A percentile compares a stretch with the other conserved stretches of the same genome.
These are phyloP conservation scores for Cordyceps farinosa DNA, from an alignment of 2,329 filamentous ascomycete species.

Conservation along the genomic window DNA sequence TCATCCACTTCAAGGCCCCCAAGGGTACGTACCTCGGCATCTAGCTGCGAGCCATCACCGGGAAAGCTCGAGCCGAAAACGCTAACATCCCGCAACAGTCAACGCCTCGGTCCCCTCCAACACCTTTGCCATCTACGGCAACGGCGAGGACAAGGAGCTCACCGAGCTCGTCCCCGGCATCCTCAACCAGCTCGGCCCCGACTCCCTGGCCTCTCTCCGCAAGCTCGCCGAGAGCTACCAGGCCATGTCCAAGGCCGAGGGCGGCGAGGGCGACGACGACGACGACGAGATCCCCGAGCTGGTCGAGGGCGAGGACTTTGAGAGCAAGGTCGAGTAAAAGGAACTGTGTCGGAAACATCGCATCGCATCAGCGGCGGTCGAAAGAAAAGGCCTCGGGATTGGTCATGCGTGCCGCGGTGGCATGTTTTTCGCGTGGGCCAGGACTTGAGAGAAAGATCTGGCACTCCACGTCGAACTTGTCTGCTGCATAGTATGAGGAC, in stretches of 20 bases:
- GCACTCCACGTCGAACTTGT: neutral
- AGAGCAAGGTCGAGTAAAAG: slow-evolving; percentile 89
- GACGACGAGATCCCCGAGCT: slow-evolving; percentile 97
- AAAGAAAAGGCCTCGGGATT: slow-evolving; percentile 5
- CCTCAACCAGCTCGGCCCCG: slow-evolving; percentile 98
- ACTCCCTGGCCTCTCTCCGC: slow-evolving; percentile 94
- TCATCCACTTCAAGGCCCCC: slow-evolving; percentile 97
- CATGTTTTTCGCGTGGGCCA: neutral
- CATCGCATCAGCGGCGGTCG: slow-evolving; percentile 1
- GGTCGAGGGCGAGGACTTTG: slow-evolving; percentile 96
- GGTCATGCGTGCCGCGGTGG: neutral
- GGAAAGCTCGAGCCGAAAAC: neutral
- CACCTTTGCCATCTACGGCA: slow-evolving; percentile 99
- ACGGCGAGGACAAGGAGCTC: slow-evolving; percentile 99
- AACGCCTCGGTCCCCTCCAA: slow-evolving; percentile 96
- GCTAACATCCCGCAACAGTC: slow-evolving; percentile 51
- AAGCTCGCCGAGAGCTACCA: slow-evolving; percentile 99
- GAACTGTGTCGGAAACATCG: neutral
- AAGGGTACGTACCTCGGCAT: slow-evolving; percentile 67
- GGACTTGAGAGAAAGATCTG: slow-evolving; percentile 6
- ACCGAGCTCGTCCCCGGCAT: slow-evolving; percentile 99
- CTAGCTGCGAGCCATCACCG: neutral
- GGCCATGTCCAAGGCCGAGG: slow-evolving; percentile 94
- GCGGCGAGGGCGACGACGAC: slow-evolving; percentile 76
- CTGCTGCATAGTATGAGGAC: neutral